Conservation (phyloP, 805 yeast genomes). For the Kluyveromyces siamensis region DNA sequence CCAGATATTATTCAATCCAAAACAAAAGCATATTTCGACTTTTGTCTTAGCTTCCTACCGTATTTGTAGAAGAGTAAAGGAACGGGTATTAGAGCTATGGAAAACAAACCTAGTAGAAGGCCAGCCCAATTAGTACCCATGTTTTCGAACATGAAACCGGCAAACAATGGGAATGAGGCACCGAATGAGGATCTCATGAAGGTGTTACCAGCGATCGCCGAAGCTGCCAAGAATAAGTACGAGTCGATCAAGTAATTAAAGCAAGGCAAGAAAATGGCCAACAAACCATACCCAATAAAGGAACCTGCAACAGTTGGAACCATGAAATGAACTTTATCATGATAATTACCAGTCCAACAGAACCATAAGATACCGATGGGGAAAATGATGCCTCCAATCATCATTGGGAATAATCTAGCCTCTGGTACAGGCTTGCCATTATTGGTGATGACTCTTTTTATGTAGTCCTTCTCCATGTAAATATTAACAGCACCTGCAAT, state of each 20-base stretch:
- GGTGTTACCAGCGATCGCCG: constrained; percentile 69
- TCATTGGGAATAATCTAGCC: constrained; percentile 68
- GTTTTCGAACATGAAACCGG: constrained; percentile 56
- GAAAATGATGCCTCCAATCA: constrained; percentile 60
- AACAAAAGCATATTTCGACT: constrained; percentile 46
- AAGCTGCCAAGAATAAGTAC: constrained; percentile 64
- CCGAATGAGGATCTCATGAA: constrained; percentile 61
- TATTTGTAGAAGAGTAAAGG: constrained; percentile 56
- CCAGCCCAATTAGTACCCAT: constrained; percentile 80
- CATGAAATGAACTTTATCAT: constrained; percentile 65
- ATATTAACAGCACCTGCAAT: constrained; percentile 48
- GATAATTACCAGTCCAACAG: constrained; percentile 80
- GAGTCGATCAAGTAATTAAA: constrained; percentile 67
- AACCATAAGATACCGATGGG: constrained; percentile 80
- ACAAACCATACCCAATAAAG: constrained; percentile 58
- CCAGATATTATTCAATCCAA: not conserved
- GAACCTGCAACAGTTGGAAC: constrained; percentile 64
- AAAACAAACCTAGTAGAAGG: constrained; percentile 54
- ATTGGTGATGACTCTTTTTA: constrained; percentile 38
- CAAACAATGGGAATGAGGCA: constrained; percentile 65
- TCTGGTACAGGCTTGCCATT: constrained; percentile 65
- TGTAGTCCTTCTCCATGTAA: constrained; percentile 45
- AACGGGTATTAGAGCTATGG: constrained; percentile 49
- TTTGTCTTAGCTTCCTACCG: constrained; percentile 48
- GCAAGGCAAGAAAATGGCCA: constrained; percentile 59